Percentiles rank a stretch among this genome's conserved stretches.
Evolutionary conservation across 371 early-diverging fungal genomes (phyloP).

Genomic region (Mortierella sp.): DNA sequence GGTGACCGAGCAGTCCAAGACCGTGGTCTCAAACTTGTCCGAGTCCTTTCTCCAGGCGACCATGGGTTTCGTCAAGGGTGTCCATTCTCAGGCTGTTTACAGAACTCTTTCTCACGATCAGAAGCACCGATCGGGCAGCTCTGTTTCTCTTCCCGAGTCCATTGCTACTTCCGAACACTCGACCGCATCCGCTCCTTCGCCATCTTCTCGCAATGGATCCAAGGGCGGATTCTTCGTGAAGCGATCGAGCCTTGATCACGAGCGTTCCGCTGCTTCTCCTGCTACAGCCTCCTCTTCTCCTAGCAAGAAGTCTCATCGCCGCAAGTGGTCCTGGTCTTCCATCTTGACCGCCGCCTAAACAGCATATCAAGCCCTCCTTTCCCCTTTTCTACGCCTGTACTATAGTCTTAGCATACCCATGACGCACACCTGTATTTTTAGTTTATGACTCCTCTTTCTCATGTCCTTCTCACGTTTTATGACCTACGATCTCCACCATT

Average conservation of each 20-base stretch:
- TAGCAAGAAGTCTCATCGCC: conserved; percentile 23
- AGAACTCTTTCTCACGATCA: background rate
- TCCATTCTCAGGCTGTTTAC: background rate
- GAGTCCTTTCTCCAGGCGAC: background rate
- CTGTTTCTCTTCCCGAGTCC: conserved; percentile 6
- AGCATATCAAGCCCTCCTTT: background rate
- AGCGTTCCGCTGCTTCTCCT: background rate
- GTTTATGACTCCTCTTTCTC: background rate
- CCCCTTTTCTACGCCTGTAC: background rate
- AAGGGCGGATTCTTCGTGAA: background rate
- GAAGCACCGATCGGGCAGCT: background rate
- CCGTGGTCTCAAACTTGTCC: conserved; percentile 14
- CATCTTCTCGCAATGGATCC: background rate
- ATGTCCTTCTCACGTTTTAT: background rate
- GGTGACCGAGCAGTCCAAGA: conserved; percentile 28
- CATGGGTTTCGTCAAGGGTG: background rate
- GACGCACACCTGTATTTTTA: background rate
- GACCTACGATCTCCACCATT: background rate
- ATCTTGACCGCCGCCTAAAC: conserved; percentile 5
- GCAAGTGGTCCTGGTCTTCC: conserved; percentile 37
- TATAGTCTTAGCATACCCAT: conserved; percentile 16
- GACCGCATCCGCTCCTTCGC: background rate
- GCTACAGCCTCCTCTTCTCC: background rate
- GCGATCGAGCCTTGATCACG: background rate
- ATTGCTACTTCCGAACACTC: conserved; percentile 4